Evolutionary conservation across 371 early-diverging fungal species (phyloP).

Genomic region (Mortierella sp.): DNA sequence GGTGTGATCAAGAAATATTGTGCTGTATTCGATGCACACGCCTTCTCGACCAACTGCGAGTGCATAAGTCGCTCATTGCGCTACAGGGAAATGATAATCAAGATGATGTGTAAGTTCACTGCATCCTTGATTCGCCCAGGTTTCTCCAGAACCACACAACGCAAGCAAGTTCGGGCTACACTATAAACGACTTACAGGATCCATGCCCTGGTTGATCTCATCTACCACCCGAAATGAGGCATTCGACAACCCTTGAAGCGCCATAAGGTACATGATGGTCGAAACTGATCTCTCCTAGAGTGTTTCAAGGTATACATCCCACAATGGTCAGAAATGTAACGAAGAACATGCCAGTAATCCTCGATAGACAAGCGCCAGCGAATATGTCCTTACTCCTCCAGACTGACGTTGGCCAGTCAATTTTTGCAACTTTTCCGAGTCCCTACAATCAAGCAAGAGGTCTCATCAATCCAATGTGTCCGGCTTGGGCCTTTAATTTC

Average conservation of each 20-base stretch:
- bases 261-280: conserved; percentile 97
- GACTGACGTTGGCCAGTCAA: conserved; percentile 96
- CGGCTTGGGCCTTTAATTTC: neutral
- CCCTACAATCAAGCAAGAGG: conserved; percentile 56
- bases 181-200: conserved; percentile 64
- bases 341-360: too few species aligned
- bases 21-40: conserved; percentile 70
- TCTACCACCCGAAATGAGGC: conserved; percentile 99
- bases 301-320: too few species aligned
- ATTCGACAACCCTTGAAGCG: conserved; percentile 88
- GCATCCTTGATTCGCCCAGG: too few species aligned
- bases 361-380: too few species aligned
- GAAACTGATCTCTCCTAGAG: conserved; percentile 89
- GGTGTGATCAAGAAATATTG: conserved; percentile 99
- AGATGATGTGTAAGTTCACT: too few species aligned
- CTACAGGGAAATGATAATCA: neutral
- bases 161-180: neutral
- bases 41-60: conserved; percentile 87
- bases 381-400: conserved; percentile 82
- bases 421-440: conserved; percentile 86
- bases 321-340: neutral
- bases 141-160: neutral
- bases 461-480: neutral
- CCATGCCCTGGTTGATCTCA: conserved; percentile 99
- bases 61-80: conserved; percentile 98